Base-by-base conservation (phyloP, 768 basidiomycete species). In the Mycena sanguinolenta region DNA sequence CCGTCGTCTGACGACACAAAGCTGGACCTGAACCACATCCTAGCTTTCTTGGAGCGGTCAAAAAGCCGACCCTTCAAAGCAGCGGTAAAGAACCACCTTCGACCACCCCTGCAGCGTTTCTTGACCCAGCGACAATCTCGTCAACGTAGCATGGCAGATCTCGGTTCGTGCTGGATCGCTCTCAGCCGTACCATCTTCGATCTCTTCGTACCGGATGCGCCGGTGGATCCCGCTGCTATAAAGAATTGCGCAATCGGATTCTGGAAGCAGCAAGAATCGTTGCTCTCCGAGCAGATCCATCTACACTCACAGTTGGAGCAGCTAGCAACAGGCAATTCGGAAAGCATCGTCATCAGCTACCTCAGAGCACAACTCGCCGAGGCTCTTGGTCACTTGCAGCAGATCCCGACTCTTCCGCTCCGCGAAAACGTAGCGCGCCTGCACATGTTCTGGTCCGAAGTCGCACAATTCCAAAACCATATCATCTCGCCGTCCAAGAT, bases 181-280 rank as follows among this genome's bases (percentile, higher is more conserved):
- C 76, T 94, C 58, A 86, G 88, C 53, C 84, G 84, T 21, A 73
- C 91, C 63, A 79, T 96, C 28, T 77, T 95, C 27, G 84, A 91
- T 4, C 86, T 97, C 23, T 92, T 92, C 76, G 84, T 99, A 44
- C 96, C 98, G 0, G 88, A 95, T 77, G 82, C 89, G 2, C 95
- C 97, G 3, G 81, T 98, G 58, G 98, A 99, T 78, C 98, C 98
- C 30, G 90, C 91, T 9, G 90, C 90, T 27, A 86, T 91, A 38
- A 85, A 90, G 63, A 85, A 82, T 59, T 87, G 83, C 57, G 81
- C 83, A 0, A 75, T 76, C 2, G 78, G 82, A 34, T 88, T 90
- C 32, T 84, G 86, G 77, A 75, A 77, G 32, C 75, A 83, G 58
- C 84, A 89, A 63, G 73, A 82, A 36, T 72, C 77, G 2, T 74